phyloP scores from a whole-genome alignment of 2,329 filamentous ascomycete genomes.

The Ceratocystis ficicola region DNA sequence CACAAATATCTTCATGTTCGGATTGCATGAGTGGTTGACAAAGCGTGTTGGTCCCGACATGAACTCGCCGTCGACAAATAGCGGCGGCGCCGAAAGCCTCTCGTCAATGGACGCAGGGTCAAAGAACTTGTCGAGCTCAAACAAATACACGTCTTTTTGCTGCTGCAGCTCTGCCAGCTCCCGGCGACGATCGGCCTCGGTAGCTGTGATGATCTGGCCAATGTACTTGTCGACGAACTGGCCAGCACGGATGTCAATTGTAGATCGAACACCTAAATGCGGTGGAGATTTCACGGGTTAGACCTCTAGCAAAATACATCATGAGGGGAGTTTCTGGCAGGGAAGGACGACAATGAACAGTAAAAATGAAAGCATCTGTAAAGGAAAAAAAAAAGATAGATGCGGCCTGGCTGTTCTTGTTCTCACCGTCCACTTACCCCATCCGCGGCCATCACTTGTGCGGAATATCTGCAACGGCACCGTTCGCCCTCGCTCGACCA shows the following conservation, averaged over 20 bases:
- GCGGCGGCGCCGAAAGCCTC: constrained; percentile 42
- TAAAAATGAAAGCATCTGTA: background rate
- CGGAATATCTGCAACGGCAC: constrained; percentile 67
- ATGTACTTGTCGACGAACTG: constrained; percentile 74
- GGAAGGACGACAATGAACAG: background rate
- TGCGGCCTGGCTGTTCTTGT: background rate
- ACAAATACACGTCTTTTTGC: constrained; percentile 67
- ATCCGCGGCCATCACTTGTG: constrained; percentile 53
- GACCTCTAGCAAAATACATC: background rate
- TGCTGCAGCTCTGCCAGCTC: constrained; percentile 41
- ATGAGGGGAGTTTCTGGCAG: background rate
- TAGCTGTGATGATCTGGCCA: constrained; percentile 54
- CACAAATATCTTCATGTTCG: constrained; percentile 68
- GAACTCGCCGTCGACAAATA: constrained; percentile 60
- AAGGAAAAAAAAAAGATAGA: background rate
- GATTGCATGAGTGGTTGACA: constrained; percentile 72
- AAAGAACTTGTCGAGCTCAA: constrained; percentile 69
- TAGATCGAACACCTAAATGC: constrained; percentile 49
- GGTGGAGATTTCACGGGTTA: background rate
- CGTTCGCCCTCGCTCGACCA: constrained; percentile 61
- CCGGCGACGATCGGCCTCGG: constrained; percentile 55
- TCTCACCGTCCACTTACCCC: constrained; percentile 43
- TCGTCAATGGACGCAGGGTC: constrained; percentile 44
- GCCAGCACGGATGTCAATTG: constrained; percentile 51
- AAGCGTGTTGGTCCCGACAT: constrained; percentile 68